phyloP scores from a whole-genome alignment of 2,329 filamentous ascomycete genomes.

The Aspergillus arachidicola region DNA sequence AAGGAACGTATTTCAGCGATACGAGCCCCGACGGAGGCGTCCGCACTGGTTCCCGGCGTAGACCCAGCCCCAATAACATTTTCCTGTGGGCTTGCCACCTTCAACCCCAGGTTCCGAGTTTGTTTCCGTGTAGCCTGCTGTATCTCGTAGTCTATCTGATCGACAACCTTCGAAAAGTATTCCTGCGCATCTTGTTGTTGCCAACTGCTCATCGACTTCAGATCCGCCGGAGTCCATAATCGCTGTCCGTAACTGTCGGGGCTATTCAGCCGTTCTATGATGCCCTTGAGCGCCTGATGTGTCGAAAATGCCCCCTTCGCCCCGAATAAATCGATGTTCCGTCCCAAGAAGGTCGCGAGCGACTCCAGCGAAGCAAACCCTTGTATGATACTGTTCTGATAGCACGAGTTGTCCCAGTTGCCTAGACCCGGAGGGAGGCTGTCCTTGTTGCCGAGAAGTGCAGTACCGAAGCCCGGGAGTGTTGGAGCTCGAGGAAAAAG shows the following conservation, averaged over 20 bases:
- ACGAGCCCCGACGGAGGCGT: conserved; percentile 19
- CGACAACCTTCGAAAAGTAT: conserved; percentile 88
- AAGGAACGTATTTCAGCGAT: conserved; percentile 32
- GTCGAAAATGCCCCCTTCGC: conserved; percentile 47
- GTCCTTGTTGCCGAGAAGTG: conserved; percentile 39
- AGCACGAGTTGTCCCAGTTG: conserved; percentile 95
- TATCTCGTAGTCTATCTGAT: conserved; percentile 80
- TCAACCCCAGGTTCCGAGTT: conserved; percentile 48
- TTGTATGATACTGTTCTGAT: conserved; percentile 94
- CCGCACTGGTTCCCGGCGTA: conserved; percentile 14
- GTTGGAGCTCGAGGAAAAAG: conserved; percentile 59
- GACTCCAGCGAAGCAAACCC: conserved; percentile 74
- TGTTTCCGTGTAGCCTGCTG: conserved; percentile 52
- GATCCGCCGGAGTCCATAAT: conserved; percentile 76
- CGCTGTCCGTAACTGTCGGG: conserved; percentile 71
- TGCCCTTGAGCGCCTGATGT: conserved; percentile 60
- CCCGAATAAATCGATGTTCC: conserved; percentile 40
- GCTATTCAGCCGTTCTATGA: conserved; percentile 72
- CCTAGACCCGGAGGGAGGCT: conserved; percentile 66
- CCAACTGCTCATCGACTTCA: conserved; percentile 93
- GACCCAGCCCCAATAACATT: conserved; percentile 32
- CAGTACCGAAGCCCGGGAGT: conserved; percentile 57
- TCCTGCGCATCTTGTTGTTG: conserved; percentile 98
- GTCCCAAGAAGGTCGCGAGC: conserved; percentile 67
- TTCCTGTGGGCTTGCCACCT: conserved; percentile 37